A percentile compares a stretch with the other conserved stretches of the same genome.
phyloP scores from a whole-genome alignment of 1,284 basidiomycete genomes.

The Agaricales sp. region DNA sequence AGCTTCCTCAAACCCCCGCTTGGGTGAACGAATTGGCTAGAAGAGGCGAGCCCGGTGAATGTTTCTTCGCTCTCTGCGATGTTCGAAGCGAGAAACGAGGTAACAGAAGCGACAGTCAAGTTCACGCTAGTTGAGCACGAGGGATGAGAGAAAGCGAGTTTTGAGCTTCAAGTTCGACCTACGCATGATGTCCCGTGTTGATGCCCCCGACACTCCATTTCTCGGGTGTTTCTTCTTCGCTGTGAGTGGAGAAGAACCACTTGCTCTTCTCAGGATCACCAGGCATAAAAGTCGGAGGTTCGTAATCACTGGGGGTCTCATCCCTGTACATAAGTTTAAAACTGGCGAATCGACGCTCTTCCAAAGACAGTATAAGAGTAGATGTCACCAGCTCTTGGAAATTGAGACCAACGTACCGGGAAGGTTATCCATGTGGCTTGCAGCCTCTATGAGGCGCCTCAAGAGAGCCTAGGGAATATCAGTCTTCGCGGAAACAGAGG shows the following conservation, averaged over 20 bases:
- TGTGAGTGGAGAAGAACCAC: constrained; percentile 72
- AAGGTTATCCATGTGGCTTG: constrained; percentile 65
- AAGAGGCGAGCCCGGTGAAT: constrained; percentile 38
- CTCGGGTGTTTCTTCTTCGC: constrained; percentile 56
- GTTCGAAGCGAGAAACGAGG: constrained; percentile 57
- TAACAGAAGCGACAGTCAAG: constrained; percentile 59
- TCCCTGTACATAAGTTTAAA: constrained; percentile 77
- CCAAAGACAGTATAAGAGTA: background rate
- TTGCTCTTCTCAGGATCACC: constrained; percentile 58
- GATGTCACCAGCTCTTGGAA: background rate
- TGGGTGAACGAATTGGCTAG: constrained; percentile 46
- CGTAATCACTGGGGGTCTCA: constrained; percentile 64
- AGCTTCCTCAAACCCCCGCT: constrained; percentile 27
- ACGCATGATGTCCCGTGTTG: constrained; percentile 65
- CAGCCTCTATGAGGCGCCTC: constrained; percentile 65
- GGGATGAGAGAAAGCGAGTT: too few relatives aligned
- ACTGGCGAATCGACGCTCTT: constrained; percentile 71
- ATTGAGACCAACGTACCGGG: constrained; percentile 45
- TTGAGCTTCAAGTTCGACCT: constrained; percentile 15
- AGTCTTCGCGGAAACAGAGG: background rate
- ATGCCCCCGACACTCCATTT: constrained; percentile 56
- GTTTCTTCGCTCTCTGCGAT: constrained; percentile 46
- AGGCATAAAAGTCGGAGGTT: constrained; percentile 63
- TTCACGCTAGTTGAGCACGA: constrained; percentile 59
- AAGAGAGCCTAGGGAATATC: constrained; percentile 39